Conservation (phyloP, 352 stramenopile species). For the Lagenidium giganteum region DNA sequence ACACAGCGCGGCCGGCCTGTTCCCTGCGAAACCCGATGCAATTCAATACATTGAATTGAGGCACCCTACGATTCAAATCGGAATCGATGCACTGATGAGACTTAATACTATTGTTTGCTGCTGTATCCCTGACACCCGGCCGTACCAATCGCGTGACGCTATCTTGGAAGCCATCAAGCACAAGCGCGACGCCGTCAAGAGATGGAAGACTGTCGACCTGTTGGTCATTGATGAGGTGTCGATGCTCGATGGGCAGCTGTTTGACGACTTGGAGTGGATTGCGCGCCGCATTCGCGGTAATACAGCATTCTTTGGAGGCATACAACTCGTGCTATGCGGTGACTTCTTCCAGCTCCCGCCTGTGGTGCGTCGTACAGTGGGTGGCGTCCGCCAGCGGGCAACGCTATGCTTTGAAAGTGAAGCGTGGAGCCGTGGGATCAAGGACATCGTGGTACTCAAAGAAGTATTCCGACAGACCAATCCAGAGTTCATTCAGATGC, state of each 20-base stretch:
- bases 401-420: constrained; percentile 75
- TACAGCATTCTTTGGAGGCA: constrained; percentile 81
- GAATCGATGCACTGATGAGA: no score
- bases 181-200: constrained; percentile 36
- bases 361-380: no score
- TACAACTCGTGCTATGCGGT: constrained; percentile 91
- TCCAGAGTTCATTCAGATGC: constrained; percentile 33
- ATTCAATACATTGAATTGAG: constrained; percentile 16
- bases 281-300: constrained; percentile 45
- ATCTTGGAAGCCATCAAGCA: no score
- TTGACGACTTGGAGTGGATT: constrained; percentile 82
- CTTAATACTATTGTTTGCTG: no score
- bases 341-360: constrained; percentile 95
- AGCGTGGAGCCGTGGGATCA: constrained; percentile 30
- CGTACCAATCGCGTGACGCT: no score
- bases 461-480: constrained; percentile 55
- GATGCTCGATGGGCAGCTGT: constrained; percentile 80
- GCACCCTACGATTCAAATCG: no score
- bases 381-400: constrained; percentile 18
- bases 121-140: no score
- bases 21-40: not conserved
- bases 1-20: not conserved
- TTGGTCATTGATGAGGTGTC: constrained; percentile 91
- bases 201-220: constrained; percentile 33
- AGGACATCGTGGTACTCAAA: constrained; percentile 43